Conservation (phyloP, 148 eudicot genomes). For the Camellia japonica region DNA sequence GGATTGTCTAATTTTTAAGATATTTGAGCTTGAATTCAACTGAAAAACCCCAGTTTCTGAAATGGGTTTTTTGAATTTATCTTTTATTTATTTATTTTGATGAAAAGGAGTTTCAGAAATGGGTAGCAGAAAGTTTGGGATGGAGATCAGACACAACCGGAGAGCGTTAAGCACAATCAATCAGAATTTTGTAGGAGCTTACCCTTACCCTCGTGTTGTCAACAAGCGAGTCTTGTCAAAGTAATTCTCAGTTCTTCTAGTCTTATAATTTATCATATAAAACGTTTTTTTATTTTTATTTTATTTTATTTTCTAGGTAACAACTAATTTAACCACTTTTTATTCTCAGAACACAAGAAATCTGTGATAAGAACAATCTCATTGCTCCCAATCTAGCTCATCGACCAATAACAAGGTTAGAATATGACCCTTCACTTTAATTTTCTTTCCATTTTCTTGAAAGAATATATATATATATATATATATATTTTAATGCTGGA, state of each 20-base stretch:
- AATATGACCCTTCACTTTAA: background rate
- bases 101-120: slow-evolving; percentile 35
- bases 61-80: slow-evolving; percentile 5
- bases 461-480: background rate
- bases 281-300: background rate
- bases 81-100: slow-evolving; percentile 5
- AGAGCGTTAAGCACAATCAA: slow-evolving; percentile 61
- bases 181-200: slow-evolving; percentile 52
- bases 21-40: slow-evolving; percentile 16
- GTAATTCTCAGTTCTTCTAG: slow-evolving; percentile 17
- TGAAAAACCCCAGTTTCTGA: background rate
- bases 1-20: background rate
- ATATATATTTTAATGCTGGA: background rate
- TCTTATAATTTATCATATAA: background rate
- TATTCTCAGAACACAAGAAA: slow-evolving; percentile 26
- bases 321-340: background rate
- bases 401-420: slow-evolving; percentile 52
- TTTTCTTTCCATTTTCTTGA: background rate
- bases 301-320: background rate
- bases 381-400: slow-evolving; percentile 27
- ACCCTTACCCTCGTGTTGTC: slow-evolving; percentile 36
- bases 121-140: slow-evolving; percentile 46
- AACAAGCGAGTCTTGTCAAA: slow-evolving; percentile 43
- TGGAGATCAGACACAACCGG: slow-evolving; percentile 47
- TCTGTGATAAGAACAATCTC: slow-evolving; percentile 28